phyloP scores from a whole-genome alignment of 2,329 filamentous ascomycete species.

The Achaetomium macrosporum region DNA sequence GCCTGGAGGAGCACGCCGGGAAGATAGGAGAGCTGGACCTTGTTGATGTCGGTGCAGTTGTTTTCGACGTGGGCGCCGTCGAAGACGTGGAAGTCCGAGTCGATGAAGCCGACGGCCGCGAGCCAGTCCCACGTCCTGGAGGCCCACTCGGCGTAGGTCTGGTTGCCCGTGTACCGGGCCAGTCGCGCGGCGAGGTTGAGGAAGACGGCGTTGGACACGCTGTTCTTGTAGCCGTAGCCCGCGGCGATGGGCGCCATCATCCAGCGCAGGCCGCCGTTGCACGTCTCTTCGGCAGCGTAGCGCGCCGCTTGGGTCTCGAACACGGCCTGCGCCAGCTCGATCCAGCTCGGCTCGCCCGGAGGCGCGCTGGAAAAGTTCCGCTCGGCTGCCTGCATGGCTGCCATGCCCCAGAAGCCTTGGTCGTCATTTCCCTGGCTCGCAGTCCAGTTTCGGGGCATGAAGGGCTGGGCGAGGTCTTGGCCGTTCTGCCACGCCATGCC shows the following conservation, averaged over 20 bases:
- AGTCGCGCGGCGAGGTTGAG: conserved; percentile 64
- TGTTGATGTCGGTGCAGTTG: conserved; percentile 56
- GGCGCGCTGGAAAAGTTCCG: conserved; percentile 55
- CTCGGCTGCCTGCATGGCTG: conserved; percentile 63
- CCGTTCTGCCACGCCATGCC: conserved; percentile 53
- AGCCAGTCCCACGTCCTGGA: conserved; percentile 59
- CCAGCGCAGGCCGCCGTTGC: conserved; percentile 68
- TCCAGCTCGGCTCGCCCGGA: conserved; percentile 50
- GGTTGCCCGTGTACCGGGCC: conserved; percentile 62
- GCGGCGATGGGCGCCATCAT: conserved; percentile 68
- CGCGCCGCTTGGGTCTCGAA: conserved; percentile 56
- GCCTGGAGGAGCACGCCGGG: conserved; percentile 57
- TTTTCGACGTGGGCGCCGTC: conserved; percentile 54
- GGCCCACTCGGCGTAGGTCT: conserved; percentile 58
- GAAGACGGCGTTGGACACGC: conserved; percentile 38
- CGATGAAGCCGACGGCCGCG: conserved; percentile 48
- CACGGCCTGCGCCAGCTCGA: conserved; percentile 63
- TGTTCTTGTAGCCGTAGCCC: conserved; percentile 71
- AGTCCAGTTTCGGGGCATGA: conserved; percentile 54
- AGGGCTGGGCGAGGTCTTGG: conserved; percentile 38
- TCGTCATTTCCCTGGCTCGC: conserved; percentile 57
- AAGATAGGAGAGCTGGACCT: conserved; percentile 61
- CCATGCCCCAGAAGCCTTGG: conserved; percentile 65
- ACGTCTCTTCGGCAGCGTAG: conserved; percentile 58
- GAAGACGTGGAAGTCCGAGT: conserved; percentile 52